phyloP scores from a whole-genome alignment of 2,329 filamentous ascomycete species.

The Orbilia quercus region DNA sequence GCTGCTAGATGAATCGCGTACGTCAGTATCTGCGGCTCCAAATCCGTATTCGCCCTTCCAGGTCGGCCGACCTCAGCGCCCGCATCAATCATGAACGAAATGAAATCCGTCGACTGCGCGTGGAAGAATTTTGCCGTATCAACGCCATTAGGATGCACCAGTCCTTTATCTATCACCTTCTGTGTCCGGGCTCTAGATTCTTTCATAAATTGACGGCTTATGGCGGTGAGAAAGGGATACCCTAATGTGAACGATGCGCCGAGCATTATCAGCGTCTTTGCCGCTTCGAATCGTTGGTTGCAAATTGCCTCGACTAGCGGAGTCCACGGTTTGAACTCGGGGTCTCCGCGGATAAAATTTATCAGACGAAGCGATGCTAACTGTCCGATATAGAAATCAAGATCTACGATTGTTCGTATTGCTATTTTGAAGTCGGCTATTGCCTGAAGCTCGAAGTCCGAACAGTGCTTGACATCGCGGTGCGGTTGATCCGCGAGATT shows the following conservation, averaged over 20 bases:
- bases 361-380: conserved; percentile 25
- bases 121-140: conserved; percentile 8
- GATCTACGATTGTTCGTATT: neutral
- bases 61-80: neutral
- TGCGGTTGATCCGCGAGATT: conserved; percentile 19
- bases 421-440: conserved; percentile 28
- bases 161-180: neutral
- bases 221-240: conserved; percentile 29
- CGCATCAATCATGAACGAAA: conserved; percentile 16
- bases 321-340: conserved; percentile 35
- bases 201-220: conserved; percentile 27
- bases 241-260: conserved; percentile 27
- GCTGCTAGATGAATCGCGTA: conserved; percentile 37
- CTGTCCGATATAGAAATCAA: conserved; percentile 22
- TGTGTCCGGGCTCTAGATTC: conserved; percentile 13
- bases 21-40: conserved; percentile 13
- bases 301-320: conserved; percentile 33
- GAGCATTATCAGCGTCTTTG: conserved; percentile 26
- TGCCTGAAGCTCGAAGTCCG: neutral
- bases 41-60: conserved; percentile 26
- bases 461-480: conserved; percentile 2
- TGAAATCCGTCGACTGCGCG: conserved; percentile 3
- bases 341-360: conserved; percentile 35
- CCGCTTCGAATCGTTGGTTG: conserved; percentile 31
- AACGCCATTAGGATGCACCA: neutral